Conservation (phyloP, 345 rosid species). For the Rhizophora mangle region DNA sequence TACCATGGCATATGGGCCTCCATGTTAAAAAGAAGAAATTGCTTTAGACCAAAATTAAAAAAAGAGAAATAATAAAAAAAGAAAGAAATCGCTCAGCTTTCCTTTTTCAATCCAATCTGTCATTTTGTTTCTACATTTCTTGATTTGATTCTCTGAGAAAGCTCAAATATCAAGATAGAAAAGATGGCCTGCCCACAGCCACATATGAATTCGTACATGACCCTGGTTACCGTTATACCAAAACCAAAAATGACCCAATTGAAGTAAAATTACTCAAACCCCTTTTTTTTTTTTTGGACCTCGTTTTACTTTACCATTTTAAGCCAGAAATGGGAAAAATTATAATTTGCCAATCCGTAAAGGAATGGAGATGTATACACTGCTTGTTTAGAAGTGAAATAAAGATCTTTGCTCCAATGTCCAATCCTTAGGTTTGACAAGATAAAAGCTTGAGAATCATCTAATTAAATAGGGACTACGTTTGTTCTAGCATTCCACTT, state of each 20-base stretch:
- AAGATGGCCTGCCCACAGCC: too few relatives aligned
- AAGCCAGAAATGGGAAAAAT: neutral
- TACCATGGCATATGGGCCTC: neutral
- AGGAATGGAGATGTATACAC: too few relatives aligned
- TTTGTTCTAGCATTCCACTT: neutral
- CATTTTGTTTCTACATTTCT: constrained; percentile 4
- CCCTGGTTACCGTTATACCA: neutral
- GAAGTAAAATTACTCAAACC: neutral
- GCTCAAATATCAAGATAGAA: neutral
- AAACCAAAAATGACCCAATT: neutral
- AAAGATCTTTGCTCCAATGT: neutral
- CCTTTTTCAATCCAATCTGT: constrained; percentile 1
- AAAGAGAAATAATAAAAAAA: too few relatives aligned
- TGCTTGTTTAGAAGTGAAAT: too few relatives aligned
- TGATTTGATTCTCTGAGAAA: neutral
- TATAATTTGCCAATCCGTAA: neutral
- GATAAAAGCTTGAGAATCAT: neutral
- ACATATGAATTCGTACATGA: neutral
- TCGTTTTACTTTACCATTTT: too few relatives aligned
- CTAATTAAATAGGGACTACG: too few relatives aligned
- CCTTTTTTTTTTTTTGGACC: too few relatives aligned
- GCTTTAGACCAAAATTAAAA: too few relatives aligned
- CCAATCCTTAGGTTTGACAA: neutral
- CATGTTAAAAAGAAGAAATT: too few relatives aligned
- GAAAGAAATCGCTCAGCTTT: neutral